These are phyloP conservation scores for Tetrahymena malaccensis DNA, from an alignment of 73 alveolate species.

Conservation along the genomic window DNA sequence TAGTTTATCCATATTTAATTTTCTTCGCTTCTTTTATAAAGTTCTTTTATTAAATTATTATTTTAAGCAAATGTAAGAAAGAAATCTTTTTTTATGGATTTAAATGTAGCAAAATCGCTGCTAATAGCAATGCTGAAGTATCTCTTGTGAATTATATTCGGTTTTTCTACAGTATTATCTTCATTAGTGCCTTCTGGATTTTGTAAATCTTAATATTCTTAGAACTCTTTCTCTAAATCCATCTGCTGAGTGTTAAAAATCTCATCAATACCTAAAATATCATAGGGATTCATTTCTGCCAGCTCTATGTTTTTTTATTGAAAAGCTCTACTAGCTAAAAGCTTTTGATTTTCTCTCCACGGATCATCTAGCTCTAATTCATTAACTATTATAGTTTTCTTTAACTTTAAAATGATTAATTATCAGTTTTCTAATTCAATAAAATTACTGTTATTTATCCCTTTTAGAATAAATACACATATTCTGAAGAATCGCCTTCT, in stretches of 20 bases:
- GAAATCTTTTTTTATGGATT: neutral
- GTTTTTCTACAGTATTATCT: neutral
- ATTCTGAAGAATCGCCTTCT: neutral
- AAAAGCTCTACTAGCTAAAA: neutral
- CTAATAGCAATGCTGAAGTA: neutral
- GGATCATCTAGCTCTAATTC: neutral
- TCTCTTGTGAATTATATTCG: neutral
- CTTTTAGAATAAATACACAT: neutral
- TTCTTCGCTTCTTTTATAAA: neutral
- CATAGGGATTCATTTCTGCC: neutral
- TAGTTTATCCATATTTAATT: neutral
- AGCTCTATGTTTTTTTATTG: neutral
- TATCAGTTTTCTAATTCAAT: neutral
- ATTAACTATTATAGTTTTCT: neutral
- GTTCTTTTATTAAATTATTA: neutral
- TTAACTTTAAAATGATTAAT: neutral
- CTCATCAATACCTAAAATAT: neutral
- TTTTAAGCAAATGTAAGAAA: neutral
- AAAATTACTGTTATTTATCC: neutral
- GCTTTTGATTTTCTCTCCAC: neutral
- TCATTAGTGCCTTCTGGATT: neutral
- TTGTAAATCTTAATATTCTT: neutral
- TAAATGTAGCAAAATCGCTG: neutral
- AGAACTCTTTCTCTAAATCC: neutral
- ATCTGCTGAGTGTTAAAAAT: neutral